Percentiles rank a stretch among this genome's conserved stretches.
phyloP scores from a whole-genome alignment of 352 stramenopile genomes.

The Pythium dissotocum region DNA sequence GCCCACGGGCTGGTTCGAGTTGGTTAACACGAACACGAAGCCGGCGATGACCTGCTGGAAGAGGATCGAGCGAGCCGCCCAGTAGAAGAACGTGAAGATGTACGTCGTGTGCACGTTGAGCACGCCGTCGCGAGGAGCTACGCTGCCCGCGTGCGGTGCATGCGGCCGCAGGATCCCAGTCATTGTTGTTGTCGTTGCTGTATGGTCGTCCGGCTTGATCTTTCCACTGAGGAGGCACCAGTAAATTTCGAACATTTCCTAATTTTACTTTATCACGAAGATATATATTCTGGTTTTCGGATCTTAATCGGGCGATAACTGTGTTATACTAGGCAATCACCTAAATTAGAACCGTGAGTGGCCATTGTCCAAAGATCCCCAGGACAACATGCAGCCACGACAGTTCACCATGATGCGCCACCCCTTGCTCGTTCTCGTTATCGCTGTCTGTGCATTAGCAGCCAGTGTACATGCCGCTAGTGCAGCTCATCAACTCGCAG shows the following conservation, averaged over 20 bases:
- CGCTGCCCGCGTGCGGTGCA: background rate
- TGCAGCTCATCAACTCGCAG: conserved; percentile 2
- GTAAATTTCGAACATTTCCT: conserved; percentile 16
- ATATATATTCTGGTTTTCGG: background rate
- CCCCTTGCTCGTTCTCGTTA: background rate
- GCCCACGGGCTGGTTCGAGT: conserved; percentile 77
- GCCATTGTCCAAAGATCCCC: too few species aligned
- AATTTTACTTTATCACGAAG: background rate
- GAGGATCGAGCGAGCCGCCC: conserved; percentile 33
- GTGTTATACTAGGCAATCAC: background rate
- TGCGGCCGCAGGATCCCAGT: background rate
- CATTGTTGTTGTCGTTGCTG: background rate
- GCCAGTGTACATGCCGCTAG: too few species aligned
- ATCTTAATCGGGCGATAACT: too few species aligned
- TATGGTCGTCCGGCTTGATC: background rate
- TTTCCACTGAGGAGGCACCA: background rate
- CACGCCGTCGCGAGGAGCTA: conserved; percentile 14
- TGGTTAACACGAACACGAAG: conserved; percentile 46
- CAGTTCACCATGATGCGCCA: background rate
- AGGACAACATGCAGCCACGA: background rate
- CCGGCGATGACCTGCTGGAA: conserved; percentile 42
- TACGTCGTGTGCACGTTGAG: conserved; percentile 32
- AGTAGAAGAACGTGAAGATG: conserved; percentile 36
- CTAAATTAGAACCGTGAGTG: conserved; percentile 1
- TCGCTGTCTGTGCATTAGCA: background rate